Percentiles rank a stretch among this genome's conserved stretches.
Conservation (phyloP, 2,329 filamentous ascomycete genomes). For the Pseudogymnoascus destructans region DNA sequence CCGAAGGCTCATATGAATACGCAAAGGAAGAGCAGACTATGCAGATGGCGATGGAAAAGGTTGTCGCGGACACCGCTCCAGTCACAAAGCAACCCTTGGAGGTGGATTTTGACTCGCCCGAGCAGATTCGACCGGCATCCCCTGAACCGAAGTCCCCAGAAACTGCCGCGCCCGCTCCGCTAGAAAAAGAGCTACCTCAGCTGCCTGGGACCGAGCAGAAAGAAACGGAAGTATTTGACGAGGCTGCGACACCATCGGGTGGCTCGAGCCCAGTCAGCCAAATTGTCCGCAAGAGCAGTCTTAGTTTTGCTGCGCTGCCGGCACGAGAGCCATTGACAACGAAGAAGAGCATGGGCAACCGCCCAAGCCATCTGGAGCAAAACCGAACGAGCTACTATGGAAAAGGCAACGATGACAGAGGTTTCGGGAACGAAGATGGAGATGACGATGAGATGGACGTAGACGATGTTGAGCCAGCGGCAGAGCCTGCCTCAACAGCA, state of each 20-base stretch:
- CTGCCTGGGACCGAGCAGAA: not conserved
- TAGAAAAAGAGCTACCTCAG: not conserved
- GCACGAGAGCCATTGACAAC: constrained; percentile 74
- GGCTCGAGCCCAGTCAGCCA: constrained; percentile 63
- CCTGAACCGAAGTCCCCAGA: not conserved
- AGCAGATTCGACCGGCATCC: not conserved
- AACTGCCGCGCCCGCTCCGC: not conserved
- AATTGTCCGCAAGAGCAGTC: constrained; percentile 78
- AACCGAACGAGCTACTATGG: constrained; percentile 62
- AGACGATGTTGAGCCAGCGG: constrained; percentile 28
- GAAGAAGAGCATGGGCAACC: constrained; percentile 65
- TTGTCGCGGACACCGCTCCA: constrained; percentile 9
- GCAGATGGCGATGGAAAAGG: constrained; percentile 13
- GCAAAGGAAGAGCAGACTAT: constrained; percentile 34
- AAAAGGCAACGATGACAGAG: constrained; percentile 51
- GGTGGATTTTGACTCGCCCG: constrained; percentile 4
- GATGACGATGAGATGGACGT: constrained; percentile 40
- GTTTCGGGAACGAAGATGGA: constrained; percentile 30
- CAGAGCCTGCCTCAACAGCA: constrained; percentile 34
- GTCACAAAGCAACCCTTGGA: not conserved
- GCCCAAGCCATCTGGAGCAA: constrained; percentile 66
- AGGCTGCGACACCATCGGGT: constrained; percentile 44
- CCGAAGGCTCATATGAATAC: constrained; percentile 28
- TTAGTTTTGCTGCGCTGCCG: constrained; percentile 86
- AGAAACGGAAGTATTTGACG: constrained; percentile 5